Base-by-base conservation (phyloP, 1,284 basidiomycete species). In the Rhodotorula sp. region DNA sequence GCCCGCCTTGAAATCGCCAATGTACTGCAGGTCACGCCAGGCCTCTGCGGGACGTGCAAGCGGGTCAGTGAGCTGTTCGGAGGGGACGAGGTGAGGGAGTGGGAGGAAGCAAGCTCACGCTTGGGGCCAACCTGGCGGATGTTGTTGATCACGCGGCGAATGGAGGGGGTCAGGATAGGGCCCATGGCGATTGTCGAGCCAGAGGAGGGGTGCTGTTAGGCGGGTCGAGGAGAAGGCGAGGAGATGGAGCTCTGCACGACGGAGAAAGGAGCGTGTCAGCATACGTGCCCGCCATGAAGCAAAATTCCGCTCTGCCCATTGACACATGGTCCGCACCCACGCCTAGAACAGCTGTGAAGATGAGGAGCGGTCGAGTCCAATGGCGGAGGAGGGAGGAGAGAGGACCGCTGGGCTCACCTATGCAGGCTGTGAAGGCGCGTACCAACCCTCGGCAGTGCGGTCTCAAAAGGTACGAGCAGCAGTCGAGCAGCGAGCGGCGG, bases 1-100 rank as follows among this genome's bases (percentile, higher is more conserved):
- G 27, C 94, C 94, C 36, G 87, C 87, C 83, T 97, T 97, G 67
- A 91, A 91, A 79, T 97, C 94, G 64, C 92, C 90, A 74, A 96
- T 95, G 81, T 94, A 92, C 60, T 77, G 70, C 50, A 78, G 51
- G 41, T 78, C 72, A n/a, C 77, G 66, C 75, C 75, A 76, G 21
- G 72, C 73, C 64, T 73, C 82, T 93, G 87, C 86, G 90, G 83
- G 76, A 46, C 64, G 55, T 41, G 27, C 25, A 39, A 29, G n/a
- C 17, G 5, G 1, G 53, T 56, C 22, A 54, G 41, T 41, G 29
- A 27, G 37, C 39, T 12, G 27, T 19, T 15, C 21, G 36, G 25
- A 6, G 21, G 8, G 19, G 10, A 22, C 5, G 46, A 25, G n/a
- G 34, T 39, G 32, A n/a, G 27, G 22, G 17, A n/a, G 21, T 8